Evolutionary conservation across 305 asterid species (phyloP).

Genomic region (Rubia peregrina): DNA sequence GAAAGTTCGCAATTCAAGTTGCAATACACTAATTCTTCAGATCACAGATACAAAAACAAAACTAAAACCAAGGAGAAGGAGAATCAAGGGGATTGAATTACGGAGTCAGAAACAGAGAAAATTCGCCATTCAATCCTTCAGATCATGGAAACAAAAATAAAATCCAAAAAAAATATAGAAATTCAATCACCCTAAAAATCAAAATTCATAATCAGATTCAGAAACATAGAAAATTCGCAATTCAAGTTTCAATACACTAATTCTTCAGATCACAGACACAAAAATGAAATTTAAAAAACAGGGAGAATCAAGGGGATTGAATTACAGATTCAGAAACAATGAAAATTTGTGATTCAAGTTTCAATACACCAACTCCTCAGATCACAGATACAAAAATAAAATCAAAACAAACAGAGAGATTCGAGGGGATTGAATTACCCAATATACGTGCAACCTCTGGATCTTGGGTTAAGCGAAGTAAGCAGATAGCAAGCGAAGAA

Average conservation of each 20-base stretch:
- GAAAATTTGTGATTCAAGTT: background rate
- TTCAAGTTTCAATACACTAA: background rate
- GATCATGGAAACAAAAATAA: background rate
- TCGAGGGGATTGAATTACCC: conserved; percentile 38
- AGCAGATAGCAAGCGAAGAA: conserved; percentile 71
- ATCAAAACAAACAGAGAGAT: too few species aligned
- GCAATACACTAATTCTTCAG: background rate
- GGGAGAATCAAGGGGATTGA: too few species aligned
- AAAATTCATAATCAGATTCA: background rate
- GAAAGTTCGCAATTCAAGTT: background rate
- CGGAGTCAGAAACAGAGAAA: background rate
- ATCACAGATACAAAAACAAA: too few species aligned
- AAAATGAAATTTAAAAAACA: background rate
- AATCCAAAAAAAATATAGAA: too few species aligned
- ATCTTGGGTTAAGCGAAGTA: conserved; percentile 65
- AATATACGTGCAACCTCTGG: conserved; percentile 71
- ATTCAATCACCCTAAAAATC: too few species aligned
- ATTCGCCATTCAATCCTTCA: background rate
- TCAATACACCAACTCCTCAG: background rate
- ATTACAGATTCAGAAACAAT: background rate
- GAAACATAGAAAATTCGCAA: background rate
- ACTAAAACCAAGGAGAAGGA: too few species aligned
- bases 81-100: too few species aligned
- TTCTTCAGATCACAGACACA: too few species aligned
- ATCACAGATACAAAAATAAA: background rate